phyloP scores from a whole-genome alignment of 768 basidiomycete genomes.

The Naganishia friedmannii region DNA sequence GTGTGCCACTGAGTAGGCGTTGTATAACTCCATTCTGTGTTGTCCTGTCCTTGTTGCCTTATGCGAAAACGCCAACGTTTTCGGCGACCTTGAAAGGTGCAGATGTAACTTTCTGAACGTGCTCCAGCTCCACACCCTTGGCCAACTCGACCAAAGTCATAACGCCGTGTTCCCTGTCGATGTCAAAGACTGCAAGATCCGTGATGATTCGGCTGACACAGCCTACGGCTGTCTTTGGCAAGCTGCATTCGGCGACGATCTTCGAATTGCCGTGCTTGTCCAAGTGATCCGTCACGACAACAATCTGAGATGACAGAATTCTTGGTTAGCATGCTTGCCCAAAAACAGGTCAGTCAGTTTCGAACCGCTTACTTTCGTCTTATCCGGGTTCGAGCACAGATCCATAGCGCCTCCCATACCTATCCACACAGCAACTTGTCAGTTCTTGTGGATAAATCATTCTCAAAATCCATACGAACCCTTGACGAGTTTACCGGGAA shows the following conservation, averaged over 20 bases:
- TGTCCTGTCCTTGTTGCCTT: neutral
- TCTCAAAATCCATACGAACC: conserved; percentile 22
- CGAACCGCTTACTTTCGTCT: conserved; percentile 62
- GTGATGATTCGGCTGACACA: conserved; percentile 89
- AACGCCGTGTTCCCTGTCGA: conserved; percentile 66
- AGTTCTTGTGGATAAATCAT: neutral
- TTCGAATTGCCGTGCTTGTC: conserved; percentile 87
- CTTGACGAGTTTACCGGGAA: conserved; percentile 69
- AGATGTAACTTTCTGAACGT: conserved; percentile 80
- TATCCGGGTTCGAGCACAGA: conserved; percentile 90
- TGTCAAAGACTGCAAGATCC: conserved; percentile 79
- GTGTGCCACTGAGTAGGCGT: neutral
- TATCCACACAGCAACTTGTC: conserved; percentile 40
- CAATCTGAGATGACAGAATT: conserved; percentile 55
- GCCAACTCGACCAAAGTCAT: conserved; percentile 77
- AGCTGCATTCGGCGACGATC: conserved; percentile 72
- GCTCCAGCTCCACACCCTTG: conserved; percentile 78
- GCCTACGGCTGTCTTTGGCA: conserved; percentile 84
- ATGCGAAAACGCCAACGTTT: conserved; percentile 37
- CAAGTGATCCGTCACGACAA: conserved; percentile 84
- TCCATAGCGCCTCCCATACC: conserved; percentile 97
- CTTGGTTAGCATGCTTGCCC: neutral
- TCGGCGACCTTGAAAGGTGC: conserved; percentile 63
- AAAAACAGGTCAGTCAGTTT: neutral
- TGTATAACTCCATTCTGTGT: neutral